phyloP scores from a whole-genome alignment of 257 asterid genomes.

The Lycium ferocissimum region DNA sequence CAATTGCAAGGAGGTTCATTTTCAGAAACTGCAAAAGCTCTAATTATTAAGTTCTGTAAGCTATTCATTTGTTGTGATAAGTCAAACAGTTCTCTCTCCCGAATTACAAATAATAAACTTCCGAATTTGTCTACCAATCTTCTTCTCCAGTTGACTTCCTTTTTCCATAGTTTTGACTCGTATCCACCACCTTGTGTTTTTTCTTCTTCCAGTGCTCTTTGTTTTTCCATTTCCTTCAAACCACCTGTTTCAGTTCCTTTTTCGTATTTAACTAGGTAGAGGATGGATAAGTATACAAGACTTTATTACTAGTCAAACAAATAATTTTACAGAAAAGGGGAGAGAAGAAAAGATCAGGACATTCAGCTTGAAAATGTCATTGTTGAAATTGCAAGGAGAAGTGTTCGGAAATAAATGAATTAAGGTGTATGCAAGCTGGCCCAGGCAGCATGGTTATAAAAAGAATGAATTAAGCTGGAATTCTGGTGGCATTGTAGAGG shows the following conservation, averaged over 20 bases:
- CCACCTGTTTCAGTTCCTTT: background rate
- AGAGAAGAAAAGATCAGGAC: background rate
- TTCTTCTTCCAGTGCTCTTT: background rate
- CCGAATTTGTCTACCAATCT: background rate
- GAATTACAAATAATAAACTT: background rate
- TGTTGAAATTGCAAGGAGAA: background rate
- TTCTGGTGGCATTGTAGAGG: background rate
- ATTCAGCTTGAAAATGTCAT: background rate
- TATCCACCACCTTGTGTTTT: background rate
- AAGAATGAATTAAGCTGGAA: background rate
- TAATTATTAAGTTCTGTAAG: too few relatives aligned
- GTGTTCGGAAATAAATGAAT: background rate
- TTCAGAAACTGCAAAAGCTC: background rate
- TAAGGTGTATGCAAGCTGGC: background rate
- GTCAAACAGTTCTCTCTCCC: background rate
- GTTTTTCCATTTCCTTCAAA: background rate
- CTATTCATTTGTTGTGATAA: too few relatives aligned
- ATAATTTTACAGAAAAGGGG: background rate
- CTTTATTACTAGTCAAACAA: background rate
- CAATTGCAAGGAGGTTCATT: background rate
- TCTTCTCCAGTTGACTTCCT: background rate
- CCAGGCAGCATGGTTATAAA: background rate
- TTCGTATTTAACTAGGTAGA: background rate
- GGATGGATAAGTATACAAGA: background rate
- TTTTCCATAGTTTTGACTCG: background rate